Percentiles rank a stretch among this genome's conserved stretches.
phyloP scores from a whole-genome alignment of 345 rosid species.

The Brassica nigra region DNA sequence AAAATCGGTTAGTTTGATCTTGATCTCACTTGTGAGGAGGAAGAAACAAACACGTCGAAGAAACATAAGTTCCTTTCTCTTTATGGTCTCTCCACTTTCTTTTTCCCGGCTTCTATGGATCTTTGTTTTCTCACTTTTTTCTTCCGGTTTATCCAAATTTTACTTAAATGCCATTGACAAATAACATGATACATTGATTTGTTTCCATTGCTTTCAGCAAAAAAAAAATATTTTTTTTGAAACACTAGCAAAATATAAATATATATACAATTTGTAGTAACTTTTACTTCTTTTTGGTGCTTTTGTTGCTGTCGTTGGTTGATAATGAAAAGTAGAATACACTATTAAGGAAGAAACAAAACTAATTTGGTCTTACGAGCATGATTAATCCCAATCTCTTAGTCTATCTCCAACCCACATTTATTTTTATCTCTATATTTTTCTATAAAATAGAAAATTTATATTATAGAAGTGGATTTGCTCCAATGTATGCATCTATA shows the following conservation, averaged over 20 bases:
- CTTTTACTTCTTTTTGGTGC: neutral
- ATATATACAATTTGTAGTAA: neutral
- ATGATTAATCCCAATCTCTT: no score
- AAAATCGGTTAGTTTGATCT: constrained; percentile 5
- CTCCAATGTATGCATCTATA: no score
- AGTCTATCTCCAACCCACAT: no score
- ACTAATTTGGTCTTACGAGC: neutral
- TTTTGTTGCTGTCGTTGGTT: constrained; percentile 1
- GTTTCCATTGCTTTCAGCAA: neutral
- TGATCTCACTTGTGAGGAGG: constrained; percentile 6
- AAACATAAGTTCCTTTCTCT: neutral
- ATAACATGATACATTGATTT: constrained; percentile 2
- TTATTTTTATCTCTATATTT: no score
- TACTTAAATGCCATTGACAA: neutral
- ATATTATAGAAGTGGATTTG: no score
- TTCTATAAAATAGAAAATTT: no score
- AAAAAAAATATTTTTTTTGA: no score
- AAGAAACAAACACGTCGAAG: constrained; percentile 12
- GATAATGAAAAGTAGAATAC: neutral
- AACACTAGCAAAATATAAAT: neutral
- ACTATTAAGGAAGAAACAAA: neutral
- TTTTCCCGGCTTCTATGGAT: constrained; percentile 13
- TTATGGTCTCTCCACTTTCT: constrained; percentile 10
- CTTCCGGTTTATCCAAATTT: neutral
- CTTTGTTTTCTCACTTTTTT: neutral